Conservation (phyloP, 306 rosid species). For the Erythrophleum fordii region DNA sequence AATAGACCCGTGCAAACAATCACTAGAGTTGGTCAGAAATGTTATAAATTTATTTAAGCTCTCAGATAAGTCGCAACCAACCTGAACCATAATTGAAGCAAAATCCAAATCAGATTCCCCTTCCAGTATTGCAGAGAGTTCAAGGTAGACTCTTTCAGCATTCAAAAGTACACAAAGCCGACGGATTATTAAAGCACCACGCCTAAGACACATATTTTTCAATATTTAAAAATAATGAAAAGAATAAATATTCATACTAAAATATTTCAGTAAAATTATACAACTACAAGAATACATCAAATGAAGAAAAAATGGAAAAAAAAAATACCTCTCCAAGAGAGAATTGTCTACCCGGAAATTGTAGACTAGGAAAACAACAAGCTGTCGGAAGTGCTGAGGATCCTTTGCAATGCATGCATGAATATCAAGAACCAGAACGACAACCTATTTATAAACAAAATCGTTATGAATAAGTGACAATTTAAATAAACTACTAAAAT, state of each 20-base stretch:
- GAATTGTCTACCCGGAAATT: constrained; percentile 77
- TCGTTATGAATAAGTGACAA: constrained; percentile 25
- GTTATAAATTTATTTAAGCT: constrained; percentile 24
- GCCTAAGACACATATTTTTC: constrained; percentile 50
- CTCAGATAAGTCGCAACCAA: constrained; percentile 45
- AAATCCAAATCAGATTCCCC: constrained; percentile 86
- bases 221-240: constrained; percentile 12
- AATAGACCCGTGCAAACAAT: constrained; percentile 3
- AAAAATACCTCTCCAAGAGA: constrained; percentile 83
- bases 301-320: not conserved
- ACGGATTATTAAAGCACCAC: constrained; percentile 95
- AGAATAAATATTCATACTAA: constrained; percentile 14
- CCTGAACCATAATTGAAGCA: constrained; percentile 97
- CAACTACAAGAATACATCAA: constrained; percentile 15
- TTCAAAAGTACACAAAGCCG: constrained; percentile 92
- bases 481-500: not conserved
- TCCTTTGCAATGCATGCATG: constrained; percentile 96
- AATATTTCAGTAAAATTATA: constrained; percentile 25
- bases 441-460: constrained; percentile 65
- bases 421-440: constrained; percentile 93
- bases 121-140: constrained; percentile 86
- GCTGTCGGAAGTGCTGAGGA: constrained; percentile 78
- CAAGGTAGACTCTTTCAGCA: constrained; percentile 94
- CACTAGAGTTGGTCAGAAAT: constrained; percentile 8
- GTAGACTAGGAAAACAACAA: constrained; percentile 83